These are phyloP conservation scores for Takashimella koratensis DNA, from an alignment of 1,284 basidiomycete genomes.

Conservation along the genomic window DNA sequence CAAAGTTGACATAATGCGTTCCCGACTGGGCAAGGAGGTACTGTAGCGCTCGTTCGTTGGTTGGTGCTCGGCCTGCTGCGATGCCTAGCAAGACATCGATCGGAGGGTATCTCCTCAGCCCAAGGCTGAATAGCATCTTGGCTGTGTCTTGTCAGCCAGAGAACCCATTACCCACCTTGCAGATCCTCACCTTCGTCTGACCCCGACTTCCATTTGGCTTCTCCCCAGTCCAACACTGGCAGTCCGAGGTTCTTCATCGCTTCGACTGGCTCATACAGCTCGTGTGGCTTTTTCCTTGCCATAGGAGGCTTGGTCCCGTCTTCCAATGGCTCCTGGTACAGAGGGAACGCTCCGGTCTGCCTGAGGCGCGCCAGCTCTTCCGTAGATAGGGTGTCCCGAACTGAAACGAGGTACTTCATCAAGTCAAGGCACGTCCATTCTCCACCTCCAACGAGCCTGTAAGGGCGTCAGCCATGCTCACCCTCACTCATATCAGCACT, in stretches of 20 bases:
- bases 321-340: slow-evolving; percentile 53
- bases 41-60: slow-evolving; percentile 58
- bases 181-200: slow-evolving; percentile 85
- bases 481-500: slow-evolving; percentile 18
- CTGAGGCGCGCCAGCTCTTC: slow-evolving; percentile 70
- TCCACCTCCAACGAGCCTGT: slow-evolving; percentile 53
- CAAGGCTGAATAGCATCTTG: slow-evolving; percentile 75
- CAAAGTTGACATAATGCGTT: slow-evolving; percentile 60
- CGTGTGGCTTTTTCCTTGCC: slow-evolving; percentile 59
- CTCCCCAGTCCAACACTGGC: slow-evolving; percentile 84
- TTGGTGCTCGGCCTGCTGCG: slow-evolving; percentile 55
- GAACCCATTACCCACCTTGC: too few relatives aligned
- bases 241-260: slow-evolving; percentile 69
- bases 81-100: slow-evolving; percentile 64
- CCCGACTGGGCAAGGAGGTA: slow-evolving; percentile 72
- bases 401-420: slow-evolving; percentile 84
- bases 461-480: slow-evolving; percentile 5
- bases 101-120: slow-evolving; percentile 69
- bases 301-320: slow-evolving; percentile 38
- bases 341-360: slow-evolving; percentile 76
- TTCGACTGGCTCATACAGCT: slow-evolving; percentile 81
- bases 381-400: slow-evolving; percentile 64
- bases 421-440: slow-evolving; percentile 52
- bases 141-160: too few relatives aligned
- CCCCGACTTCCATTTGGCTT: slow-evolving; percentile 69